These are phyloP conservation scores for Penstemon newberryi DNA, from an alignment of 257 asterid genomes.

Conservation along the genomic window DNA sequence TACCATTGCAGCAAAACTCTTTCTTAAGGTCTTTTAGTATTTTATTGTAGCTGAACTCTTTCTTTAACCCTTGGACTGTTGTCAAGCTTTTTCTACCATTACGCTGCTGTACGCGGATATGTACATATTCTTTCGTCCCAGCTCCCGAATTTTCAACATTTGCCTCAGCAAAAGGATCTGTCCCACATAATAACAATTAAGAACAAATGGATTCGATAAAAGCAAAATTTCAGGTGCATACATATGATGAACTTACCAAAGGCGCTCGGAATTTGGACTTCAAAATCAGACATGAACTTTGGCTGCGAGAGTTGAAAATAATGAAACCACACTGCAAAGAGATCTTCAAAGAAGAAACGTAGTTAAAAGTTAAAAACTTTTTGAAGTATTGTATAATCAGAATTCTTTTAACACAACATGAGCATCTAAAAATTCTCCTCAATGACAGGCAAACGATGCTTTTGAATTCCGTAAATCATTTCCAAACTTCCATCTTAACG, in stretches of 20 bases:
- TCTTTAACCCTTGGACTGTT: constrained; percentile 79
- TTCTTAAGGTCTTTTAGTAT: constrained; percentile 85
- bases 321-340: constrained; percentile 31
- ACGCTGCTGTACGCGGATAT: constrained; percentile 78
- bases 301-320: constrained; percentile 40
- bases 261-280: constrained; percentile 61
- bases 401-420: neutral
- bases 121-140: constrained; percentile 78
- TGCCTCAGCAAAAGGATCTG: constrained; percentile 91
- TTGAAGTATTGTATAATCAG: too few relatives aligned
- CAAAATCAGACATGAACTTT: constrained; percentile 86
- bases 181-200: neutral
- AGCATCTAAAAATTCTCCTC: neutral
- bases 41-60: constrained; percentile 77
- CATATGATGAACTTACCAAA: constrained; percentile 47
- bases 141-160: constrained; percentile 79
- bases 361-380: too few relatives aligned
- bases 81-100: constrained; percentile 87
- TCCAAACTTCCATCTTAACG: too few relatives aligned
- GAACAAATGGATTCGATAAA: neutral
- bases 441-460: neutral
- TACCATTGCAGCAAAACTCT: constrained; percentile 89
- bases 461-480: too few relatives aligned
- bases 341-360: constrained; percentile 13
- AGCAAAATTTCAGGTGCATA: neutral